A percentile compares a stretch with the other conserved stretches of the same genome.
phyloP scores from a whole-genome alignment of 2,329 filamentous ascomycete species.

The Aspergillus udagawae region DNA sequence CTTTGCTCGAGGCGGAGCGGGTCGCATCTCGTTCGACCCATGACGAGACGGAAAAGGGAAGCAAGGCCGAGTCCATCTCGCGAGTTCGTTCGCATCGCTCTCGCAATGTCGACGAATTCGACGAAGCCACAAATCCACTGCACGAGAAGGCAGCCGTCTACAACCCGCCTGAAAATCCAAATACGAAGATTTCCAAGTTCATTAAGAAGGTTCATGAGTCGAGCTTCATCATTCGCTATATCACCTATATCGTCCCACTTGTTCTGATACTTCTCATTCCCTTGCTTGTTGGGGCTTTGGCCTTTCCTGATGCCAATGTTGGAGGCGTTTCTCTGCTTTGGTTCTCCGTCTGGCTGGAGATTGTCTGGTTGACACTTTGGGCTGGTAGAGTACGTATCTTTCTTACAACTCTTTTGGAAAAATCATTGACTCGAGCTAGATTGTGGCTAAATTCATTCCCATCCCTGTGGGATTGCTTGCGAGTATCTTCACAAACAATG shows the following conservation, averaged over 20 bases:
- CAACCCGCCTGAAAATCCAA: slow-evolving; percentile 60
- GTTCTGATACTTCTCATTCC: slow-evolving; percentile 64
- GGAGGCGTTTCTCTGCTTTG: slow-evolving; percentile 77
- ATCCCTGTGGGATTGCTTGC: slow-evolving; percentile 60
- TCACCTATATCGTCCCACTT: slow-evolving; percentile 66
- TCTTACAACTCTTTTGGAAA: background rate
- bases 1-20: slow-evolving; percentile 62
- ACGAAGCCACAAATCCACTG: slow-evolving; percentile 63
- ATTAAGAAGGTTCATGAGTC: slow-evolving; percentile 64
- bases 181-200: slow-evolving; percentile 58
- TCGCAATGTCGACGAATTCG: slow-evolving; percentile 63
- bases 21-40: slow-evolving; percentile 48
- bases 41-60: slow-evolving; percentile 26
- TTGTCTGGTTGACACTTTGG: slow-evolving; percentile 90
- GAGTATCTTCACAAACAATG: slow-evolving; percentile 76
- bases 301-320: slow-evolving; percentile 57
- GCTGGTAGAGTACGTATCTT: slow-evolving; percentile 52
- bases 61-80: slow-evolving; percentile 44
- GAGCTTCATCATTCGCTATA: slow-evolving; percentile 64
- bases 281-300: slow-evolving; percentile 59
- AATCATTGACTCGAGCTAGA: slow-evolving; percentile 29
- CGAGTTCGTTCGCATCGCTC: slow-evolving; percentile 50
- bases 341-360: slow-evolving; percentile 95
- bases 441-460: slow-evolving; percentile 62
- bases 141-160: slow-evolving; percentile 65